phyloP scores from a whole-genome alignment of 805 yeast genomes.

The Candida manassasensis region DNA sequence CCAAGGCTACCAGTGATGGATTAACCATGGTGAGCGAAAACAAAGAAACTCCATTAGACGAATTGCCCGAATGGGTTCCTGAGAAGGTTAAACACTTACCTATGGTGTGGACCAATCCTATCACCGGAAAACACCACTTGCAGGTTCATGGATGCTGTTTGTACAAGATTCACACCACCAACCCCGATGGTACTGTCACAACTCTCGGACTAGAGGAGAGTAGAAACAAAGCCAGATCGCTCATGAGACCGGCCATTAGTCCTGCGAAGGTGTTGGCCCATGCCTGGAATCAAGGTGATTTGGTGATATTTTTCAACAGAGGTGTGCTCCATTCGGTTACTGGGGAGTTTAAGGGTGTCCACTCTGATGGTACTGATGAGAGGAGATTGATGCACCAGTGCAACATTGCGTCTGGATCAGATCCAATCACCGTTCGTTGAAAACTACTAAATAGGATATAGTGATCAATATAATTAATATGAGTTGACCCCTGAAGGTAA shows the following conservation, averaged over 20 bases:
- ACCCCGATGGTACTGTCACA: constrained; percentile 46
- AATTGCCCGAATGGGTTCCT: constrained; percentile 81
- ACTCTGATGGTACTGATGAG: constrained; percentile 52
- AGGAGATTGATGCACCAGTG: constrained; percentile 90
- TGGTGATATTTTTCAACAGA: constrained; percentile 80
- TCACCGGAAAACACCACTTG: constrained; percentile 74
- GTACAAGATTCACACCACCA: constrained; percentile 50
- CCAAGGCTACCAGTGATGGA: constrained; percentile 81
- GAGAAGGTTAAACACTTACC: constrained; percentile 74
- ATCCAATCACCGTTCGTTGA: constrained; percentile 40
- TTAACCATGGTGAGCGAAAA: constrained; percentile 80
- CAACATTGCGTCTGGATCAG: constrained; percentile 78
- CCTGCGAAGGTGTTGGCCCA: constrained; percentile 76
- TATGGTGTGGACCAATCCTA: constrained; percentile 89
- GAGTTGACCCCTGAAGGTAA: no score
- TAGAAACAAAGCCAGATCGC: constrained; percentile 60
- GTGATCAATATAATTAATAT: no score
- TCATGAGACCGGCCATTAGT: constrained; percentile 83
- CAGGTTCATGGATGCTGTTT: constrained; percentile 90
- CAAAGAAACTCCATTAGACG: constrained; percentile 59
- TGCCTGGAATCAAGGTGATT: constrained; percentile 78
- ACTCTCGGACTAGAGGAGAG: constrained; percentile 65
- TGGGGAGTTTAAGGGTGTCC: constrained; percentile 63
- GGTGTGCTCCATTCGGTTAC: constrained; percentile 93
- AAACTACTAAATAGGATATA: no score